Percentiles rank a stretch among this genome's conserved stretches.
phyloP scores from a whole-genome alignment of 2,329 filamentous ascomycete genomes.

The Phyllosticta citribraziliensis region DNA sequence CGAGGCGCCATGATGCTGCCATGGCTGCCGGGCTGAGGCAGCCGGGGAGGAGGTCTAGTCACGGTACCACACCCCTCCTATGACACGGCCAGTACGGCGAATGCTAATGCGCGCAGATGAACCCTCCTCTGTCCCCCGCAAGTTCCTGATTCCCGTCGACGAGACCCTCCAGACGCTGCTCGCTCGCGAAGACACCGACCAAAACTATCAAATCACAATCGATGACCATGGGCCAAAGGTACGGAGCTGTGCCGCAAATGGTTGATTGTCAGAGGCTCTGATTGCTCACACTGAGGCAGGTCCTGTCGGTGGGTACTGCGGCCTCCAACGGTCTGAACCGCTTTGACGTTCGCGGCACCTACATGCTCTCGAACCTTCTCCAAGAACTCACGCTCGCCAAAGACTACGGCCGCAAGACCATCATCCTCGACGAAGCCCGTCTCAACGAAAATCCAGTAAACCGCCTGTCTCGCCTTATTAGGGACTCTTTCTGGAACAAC shows the following conservation, averaged over 20 bases:
- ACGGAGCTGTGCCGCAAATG: slow-evolving; percentile 12
- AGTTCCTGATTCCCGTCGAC: slow-evolving; percentile 81
- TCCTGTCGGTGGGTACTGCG: slow-evolving; percentile 73
- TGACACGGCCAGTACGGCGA: neutral
- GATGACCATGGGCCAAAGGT: slow-evolving; percentile 92
- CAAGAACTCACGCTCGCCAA: slow-evolving; percentile 91
- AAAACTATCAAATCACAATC: slow-evolving; percentile 91
- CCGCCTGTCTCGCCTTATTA: slow-evolving; percentile 75
- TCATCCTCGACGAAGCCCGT: slow-evolving; percentile 82
- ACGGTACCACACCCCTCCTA: slow-evolving; percentile 18
- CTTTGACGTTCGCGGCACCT: slow-evolving; percentile 88
- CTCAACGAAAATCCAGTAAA: slow-evolving; percentile 93
- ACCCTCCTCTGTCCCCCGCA: slow-evolving; percentile 55
- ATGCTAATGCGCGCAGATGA: slow-evolving; percentile 51
- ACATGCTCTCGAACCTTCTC: slow-evolving; percentile 92
- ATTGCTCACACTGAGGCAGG: slow-evolving; percentile 35
- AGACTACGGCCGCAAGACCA: slow-evolving; percentile 79
- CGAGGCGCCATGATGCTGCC: slow-evolving; percentile 21
- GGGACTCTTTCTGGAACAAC: slow-evolving; percentile 85
- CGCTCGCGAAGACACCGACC: slow-evolving; percentile 82
- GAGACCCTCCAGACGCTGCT: slow-evolving; percentile 69
- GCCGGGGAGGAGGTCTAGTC: slow-evolving; percentile 27
- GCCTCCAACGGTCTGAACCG: slow-evolving; percentile 77
- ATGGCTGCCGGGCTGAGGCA: slow-evolving; percentile 17
- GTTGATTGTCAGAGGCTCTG: neutral